Conservation (phyloP, 2,329 filamentous ascomycete genomes). For the Myriosclerotinia scirpicola region DNA sequence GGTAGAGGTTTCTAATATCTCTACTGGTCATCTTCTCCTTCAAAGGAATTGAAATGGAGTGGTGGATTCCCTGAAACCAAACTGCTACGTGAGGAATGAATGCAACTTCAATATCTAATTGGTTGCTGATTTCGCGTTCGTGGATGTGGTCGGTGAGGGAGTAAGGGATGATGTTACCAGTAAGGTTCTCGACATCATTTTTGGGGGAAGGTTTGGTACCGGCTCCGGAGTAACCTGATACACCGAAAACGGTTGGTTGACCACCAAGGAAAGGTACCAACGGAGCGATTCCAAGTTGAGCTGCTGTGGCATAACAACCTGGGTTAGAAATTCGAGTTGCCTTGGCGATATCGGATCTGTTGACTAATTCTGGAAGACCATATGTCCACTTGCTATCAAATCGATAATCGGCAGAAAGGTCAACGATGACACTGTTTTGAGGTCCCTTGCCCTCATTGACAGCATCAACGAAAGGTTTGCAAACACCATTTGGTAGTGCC, state of each 20-base stretch:
- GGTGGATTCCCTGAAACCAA: constrained; percentile 95
- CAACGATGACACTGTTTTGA: constrained; percentile 75
- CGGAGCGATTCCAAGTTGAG: constrained; percentile 85
- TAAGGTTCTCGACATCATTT: constrained; percentile 83
- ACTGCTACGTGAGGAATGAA: constrained; percentile 95
- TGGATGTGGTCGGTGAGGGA: constrained; percentile 92
- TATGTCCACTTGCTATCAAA: constrained; percentile 88
- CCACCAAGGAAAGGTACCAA: constrained; percentile 74
- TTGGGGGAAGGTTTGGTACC: constrained; percentile 93
- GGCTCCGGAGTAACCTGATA: constrained; percentile 91
- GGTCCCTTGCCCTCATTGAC: constrained; percentile 66
- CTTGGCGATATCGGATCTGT: constrained; percentile 72
- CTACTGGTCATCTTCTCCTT: constrained; percentile 84
- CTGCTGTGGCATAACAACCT: constrained; percentile 92
- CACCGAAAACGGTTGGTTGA: constrained; percentile 81
- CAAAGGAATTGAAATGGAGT: constrained; percentile 87
- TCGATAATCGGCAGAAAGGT: constrained; percentile 94
- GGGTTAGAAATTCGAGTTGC: constrained; percentile 87
- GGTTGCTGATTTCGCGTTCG: constrained; percentile 82
- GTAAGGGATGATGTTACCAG: constrained; percentile 88
- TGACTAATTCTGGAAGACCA: constrained; percentile 81
- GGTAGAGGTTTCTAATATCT: constrained; percentile 91
- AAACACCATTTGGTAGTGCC: constrained; percentile 93
- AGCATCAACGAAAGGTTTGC: constrained; percentile 90
- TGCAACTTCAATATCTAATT: constrained; percentile 71